These are phyloP conservation scores for Prosopis cineraria DNA, from an alignment of 306 rosid genomes.

Conservation along the genomic window DNA sequence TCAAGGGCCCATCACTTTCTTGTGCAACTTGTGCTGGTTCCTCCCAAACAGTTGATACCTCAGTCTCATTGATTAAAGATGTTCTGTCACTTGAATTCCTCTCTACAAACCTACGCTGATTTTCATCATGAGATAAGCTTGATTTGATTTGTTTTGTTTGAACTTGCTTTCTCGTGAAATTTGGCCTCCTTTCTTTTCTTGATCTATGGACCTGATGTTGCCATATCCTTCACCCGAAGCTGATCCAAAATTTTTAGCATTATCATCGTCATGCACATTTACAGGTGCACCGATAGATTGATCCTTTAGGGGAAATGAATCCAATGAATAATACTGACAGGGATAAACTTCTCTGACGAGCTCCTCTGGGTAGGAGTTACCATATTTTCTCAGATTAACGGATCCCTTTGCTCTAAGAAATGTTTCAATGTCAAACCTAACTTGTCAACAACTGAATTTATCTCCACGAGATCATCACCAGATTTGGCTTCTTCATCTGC, in stretches of 20 bases:
- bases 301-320: constrained; percentile 60
- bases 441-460: constrained; percentile 56
- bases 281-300: constrained; percentile 54
- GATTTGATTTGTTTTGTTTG: constrained; percentile 29
- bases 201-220: constrained; percentile 25
- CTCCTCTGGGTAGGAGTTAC: constrained; percentile 34
- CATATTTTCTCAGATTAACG: constrained; percentile 32
- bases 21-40: constrained; percentile 34
- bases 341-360: constrained; percentile 47
- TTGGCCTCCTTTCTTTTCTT: constrained; percentile 32
- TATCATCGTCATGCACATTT: constrained; percentile 42
- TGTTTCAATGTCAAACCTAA: constrained; percentile 60
- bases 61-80: constrained; percentile 25
- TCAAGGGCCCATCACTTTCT: constrained; percentile 35
- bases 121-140: constrained; percentile 39
- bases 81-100: constrained; percentile 30
- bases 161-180: constrained; percentile 35
- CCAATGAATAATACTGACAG: constrained; percentile 44
- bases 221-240: constrained; percentile 25
- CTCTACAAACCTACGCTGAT: constrained; percentile 26
- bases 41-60: constrained; percentile 27
- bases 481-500: constrained; percentile 53
- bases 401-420: constrained; percentile 57
- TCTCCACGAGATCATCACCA: constrained; percentile 33
- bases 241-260: constrained; percentile 28